phyloP scores from a whole-genome alignment of 75 land plant species.

The Isoetes taiwanensis region DNA sequence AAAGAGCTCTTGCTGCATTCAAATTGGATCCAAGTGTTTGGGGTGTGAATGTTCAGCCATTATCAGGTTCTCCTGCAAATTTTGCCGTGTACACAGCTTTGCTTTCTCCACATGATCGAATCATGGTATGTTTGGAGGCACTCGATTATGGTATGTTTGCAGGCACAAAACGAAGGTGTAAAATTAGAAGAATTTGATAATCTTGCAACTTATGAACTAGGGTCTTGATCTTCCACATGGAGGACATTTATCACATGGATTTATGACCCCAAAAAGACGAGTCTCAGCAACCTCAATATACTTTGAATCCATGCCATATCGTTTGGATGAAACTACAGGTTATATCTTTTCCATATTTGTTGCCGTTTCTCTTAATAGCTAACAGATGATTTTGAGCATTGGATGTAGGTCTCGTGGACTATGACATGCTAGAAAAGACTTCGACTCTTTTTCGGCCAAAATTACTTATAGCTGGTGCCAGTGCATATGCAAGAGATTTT shows the following conservation, averaged over 20 bases:
- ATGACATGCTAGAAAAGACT: constrained; percentile 74
- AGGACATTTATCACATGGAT: constrained; percentile 83
- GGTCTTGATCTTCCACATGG: constrained; percentile 82
- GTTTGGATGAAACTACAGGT: constrained; percentile 69
- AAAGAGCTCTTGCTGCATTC: constrained; percentile 71
- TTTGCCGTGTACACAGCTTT: constrained; percentile 88
- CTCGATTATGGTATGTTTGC: no score
- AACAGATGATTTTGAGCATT: neutral
- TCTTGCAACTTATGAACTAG: no score
- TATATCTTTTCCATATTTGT: neutral
- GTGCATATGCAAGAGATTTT: constrained; percentile 80
- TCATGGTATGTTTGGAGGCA: constrained; percentile 52
- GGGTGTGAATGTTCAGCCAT: constrained; percentile 95
- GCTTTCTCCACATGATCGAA: constrained; percentile 84
- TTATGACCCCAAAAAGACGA: constrained; percentile 74
- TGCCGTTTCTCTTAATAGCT: neutral
- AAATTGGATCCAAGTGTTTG: constrained; percentile 49
- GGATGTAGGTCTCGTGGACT: constrained; percentile 53
- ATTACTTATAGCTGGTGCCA: constrained; percentile 77
- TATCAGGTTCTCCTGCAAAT: constrained; percentile 90
- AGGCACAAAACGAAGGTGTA: no score
- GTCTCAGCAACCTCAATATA: constrained; percentile 83
- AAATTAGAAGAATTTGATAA: no score
- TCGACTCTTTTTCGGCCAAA: constrained; percentile 71
- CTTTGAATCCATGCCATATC: constrained; percentile 89